Evolutionary conservation across 805 yeast species (phyloP).

Genomic region (Scheffersomyces spartinae): DNA sequence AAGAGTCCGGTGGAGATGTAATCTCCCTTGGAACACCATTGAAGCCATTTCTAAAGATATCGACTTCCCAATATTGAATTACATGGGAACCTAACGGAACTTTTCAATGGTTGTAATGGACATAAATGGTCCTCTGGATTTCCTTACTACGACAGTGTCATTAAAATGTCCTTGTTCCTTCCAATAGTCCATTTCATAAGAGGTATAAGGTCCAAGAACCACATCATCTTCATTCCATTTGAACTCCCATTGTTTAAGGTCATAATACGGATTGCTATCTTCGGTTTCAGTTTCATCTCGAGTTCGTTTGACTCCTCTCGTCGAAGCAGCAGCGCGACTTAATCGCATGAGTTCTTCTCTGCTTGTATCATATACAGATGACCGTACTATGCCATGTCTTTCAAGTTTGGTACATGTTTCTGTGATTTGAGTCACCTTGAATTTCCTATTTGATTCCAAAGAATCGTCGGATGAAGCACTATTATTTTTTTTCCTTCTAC

Average conservation of each 20-base stretch:
- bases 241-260: constrained; percentile 26
- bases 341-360: no score
- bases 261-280: no score
- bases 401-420: no score
- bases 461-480: no score
- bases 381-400: no score
- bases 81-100: constrained; percentile 28
- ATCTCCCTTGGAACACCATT: constrained; percentile 57
- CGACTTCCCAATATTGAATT: constrained; percentile 54
- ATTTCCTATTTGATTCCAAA: no score
- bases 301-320: no score
- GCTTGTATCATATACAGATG: no score
- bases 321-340: no score
- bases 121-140: constrained; percentile 4
- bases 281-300: no score
- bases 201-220: constrained; percentile 38
- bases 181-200: constrained; percentile 49
- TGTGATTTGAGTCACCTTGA: no score
- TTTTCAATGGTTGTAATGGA: constrained; percentile 5
- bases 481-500: no score
- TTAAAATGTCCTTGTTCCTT: constrained; percentile 23
- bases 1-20: constrained; percentile 68
- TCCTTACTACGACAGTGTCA: constrained; percentile 19
- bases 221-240: constrained; percentile 26
- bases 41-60: constrained; percentile 51